Evolutionary conservation across 495 filamentous ascomycete species (phyloP), one percentile per base, ranked within the genome.

Genomic region (Cetradonia linearis): DNA sequence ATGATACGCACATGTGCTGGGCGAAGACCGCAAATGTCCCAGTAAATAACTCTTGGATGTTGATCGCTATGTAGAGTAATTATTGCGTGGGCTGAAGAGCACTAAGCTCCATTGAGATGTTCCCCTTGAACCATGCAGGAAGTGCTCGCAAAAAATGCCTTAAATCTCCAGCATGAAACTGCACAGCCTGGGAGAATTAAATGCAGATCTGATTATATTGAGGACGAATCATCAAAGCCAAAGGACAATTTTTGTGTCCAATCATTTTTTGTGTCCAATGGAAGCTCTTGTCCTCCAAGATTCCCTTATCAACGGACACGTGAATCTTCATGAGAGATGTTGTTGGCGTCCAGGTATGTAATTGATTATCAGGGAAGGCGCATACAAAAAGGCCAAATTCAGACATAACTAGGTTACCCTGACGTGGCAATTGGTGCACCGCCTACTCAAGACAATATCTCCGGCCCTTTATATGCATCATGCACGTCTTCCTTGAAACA

Each of bases 371-470:
- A 46, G 20, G 42, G 42, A 46, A 46, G 42, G n/a, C 42, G 42
- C 42, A 46, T 46, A 46, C n/a, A 25, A 46, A 13, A 46, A 46
- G 42, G 42, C 42, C 42, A 46, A 20, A 46, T 46, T 14, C 42
- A 46, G 42, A 34, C 50, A n/a, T 20, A 53, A 31, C n/a, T 33
- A 20, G 23, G 33, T 33, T n/a, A 11, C 18, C 30, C 28, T 20
- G 31, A 33, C 50, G 50, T 53, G 50, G 50, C 50, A 53, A 31
- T 53, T 53, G 50, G 50, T 20, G 50, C 50, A 33, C 31, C 28
- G 50, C 50, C 31, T 53, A 20, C 30, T 31, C 31, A 30, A 53
- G 30, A 53, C 50, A 53, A 20, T 30, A 31, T 34, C 33, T 46
- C 42, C 30, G 30, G 50, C 27, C 3, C 50, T 33, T 20, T 53